phyloP scores from a whole-genome alignment of 1,139 yeast species.

The Kluyveromyces marxianus region DNA sequence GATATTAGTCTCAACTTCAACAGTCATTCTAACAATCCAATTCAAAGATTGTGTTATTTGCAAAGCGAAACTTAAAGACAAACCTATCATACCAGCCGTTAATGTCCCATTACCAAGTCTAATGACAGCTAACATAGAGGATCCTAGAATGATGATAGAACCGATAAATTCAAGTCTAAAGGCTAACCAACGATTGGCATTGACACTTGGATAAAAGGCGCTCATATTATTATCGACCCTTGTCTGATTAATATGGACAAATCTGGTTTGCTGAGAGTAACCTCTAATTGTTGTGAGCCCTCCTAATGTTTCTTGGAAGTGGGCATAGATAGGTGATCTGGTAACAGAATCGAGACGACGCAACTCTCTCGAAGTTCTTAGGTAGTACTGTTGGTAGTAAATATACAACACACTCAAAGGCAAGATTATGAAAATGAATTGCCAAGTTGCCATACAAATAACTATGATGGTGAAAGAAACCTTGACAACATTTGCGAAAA shows the following conservation, averaged over 20 bases:
- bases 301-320: constrained; percentile 89
- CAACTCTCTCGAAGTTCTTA: constrained; percentile 86
- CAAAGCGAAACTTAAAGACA: constrained; percentile 85
- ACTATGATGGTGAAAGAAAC: constrained; percentile 81
- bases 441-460: constrained; percentile 84
- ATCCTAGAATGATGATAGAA: constrained; percentile 73
- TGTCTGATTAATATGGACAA: constrained; percentile 62
- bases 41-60: constrained; percentile 89
- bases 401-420: constrained; percentile 70
- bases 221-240: constrained; percentile 80
- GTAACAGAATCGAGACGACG: constrained; percentile 93
- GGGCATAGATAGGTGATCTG: constrained; percentile 89
- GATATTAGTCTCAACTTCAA: constrained; percentile 93
- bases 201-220: constrained; percentile 89
- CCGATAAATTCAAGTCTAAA: constrained; percentile 88
- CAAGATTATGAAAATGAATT: constrained; percentile 58
- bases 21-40: constrained; percentile 98
- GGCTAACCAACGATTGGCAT: constrained; percentile 95
- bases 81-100: constrained; percentile 87
- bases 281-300: constrained; percentile 92
- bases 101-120: constrained; percentile 61
- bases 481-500: constrained; percentile 62
- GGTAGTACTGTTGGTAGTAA: constrained; percentile 82
- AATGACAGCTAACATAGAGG: constrained; percentile 73
- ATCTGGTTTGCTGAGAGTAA: constrained; percentile 68